phyloP scores from a whole-genome alignment of 495 filamentous ascomycete species.

The Daldinia vernicosa region DNA sequence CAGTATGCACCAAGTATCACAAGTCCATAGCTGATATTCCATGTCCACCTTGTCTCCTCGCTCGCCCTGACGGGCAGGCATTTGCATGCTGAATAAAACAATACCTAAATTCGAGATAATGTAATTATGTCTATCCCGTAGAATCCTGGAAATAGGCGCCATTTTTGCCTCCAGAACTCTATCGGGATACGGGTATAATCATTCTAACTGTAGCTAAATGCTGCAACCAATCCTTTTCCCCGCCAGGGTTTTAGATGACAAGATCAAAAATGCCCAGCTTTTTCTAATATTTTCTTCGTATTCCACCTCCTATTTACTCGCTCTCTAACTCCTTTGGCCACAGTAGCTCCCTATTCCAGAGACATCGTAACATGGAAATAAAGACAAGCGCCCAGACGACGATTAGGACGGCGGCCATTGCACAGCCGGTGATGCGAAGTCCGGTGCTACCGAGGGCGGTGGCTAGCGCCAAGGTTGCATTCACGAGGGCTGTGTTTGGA shows the following conservation, averaged over 20 bases:
- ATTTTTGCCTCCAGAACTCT: background rate
- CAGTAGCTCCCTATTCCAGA: constrained; percentile 69
- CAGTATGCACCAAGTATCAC: background rate
- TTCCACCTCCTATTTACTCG: constrained; percentile 60
- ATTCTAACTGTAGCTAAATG: background rate
- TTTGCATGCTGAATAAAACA: background rate
- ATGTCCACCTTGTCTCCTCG: too few relatives aligned
- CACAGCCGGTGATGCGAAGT: constrained; percentile 74
- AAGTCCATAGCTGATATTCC: too few relatives aligned
- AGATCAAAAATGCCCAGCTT: background rate
- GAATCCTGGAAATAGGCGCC: background rate
- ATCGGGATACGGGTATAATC: background rate
- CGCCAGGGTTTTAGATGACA: background rate
- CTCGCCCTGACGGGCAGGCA: background rate
- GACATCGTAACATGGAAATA: constrained; percentile 72
- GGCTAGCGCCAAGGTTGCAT: constrained; percentile 77
- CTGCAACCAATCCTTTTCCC: background rate
- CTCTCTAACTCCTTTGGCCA: constrained; percentile 69
- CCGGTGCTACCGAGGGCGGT: constrained; percentile 67
- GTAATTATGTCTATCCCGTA: background rate
- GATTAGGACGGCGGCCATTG: constrained; percentile 67
- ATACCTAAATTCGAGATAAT: background rate
- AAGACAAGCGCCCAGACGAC: constrained; percentile 77
- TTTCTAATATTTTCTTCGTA: background rate
- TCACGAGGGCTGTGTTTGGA: constrained; percentile 81